Conservation (phyloP, 805 yeast species). For the Kurtzmaniella cleridarum region DNA sequence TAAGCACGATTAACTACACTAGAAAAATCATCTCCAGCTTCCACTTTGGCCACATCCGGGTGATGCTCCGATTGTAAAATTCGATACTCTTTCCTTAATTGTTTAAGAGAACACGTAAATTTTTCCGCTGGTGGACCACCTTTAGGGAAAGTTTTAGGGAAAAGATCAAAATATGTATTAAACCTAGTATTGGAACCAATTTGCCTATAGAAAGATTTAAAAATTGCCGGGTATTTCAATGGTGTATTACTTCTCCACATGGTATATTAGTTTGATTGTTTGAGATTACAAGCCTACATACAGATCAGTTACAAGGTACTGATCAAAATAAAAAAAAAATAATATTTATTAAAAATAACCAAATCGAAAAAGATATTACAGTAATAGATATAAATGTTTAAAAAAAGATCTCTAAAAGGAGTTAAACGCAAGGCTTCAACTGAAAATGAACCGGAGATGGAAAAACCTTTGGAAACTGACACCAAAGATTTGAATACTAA, state of each 20-base stretch:
- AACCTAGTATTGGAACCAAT: neutral
- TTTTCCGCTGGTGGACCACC: slow-evolving; percentile 59
- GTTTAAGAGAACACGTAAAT: slow-evolving; percentile 51
- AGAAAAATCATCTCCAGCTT: slow-evolving; percentile 38
- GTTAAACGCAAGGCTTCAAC: neutral
- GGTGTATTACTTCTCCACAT: too few species aligned
- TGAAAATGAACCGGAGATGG: neutral
- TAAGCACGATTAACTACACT: slow-evolving; percentile 69
- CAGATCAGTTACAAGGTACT: too few species aligned
- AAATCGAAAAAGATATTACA: too few species aligned
- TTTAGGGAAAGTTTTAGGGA: slow-evolving; percentile 69
- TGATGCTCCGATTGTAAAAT: slow-evolving; percentile 67
- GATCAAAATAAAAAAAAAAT: too few species aligned
- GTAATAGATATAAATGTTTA: neutral
- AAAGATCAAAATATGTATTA: slow-evolving; percentile 48
- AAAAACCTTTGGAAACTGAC: neutral
- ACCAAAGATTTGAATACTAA: neutral
- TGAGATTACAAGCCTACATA: too few species aligned
- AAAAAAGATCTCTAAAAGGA: slow-evolving; percentile 1
- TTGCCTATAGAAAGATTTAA: too few species aligned
- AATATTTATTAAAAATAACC: too few species aligned
- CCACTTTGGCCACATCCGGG: slow-evolving; percentile 59
- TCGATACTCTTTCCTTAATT: slow-evolving; percentile 71
- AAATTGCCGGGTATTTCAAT: too few species aligned
- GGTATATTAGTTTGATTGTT: too few species aligned